phyloP scores from a whole-genome alignment of 2,329 filamentous ascomycete genomes.

The Aspergillus sp. region DNA sequence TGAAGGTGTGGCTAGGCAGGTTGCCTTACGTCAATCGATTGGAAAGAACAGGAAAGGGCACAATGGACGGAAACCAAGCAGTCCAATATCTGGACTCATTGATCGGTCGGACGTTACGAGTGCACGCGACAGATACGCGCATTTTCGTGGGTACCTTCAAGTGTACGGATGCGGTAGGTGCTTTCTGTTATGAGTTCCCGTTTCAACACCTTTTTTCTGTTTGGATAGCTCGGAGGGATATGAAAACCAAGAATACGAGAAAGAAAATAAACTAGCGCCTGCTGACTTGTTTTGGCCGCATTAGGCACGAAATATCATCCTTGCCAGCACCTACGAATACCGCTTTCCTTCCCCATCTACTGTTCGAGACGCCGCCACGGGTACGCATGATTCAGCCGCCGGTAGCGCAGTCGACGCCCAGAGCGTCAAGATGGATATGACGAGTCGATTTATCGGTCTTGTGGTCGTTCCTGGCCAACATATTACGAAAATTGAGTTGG shows the following conservation, averaged over 20 bases:
- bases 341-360: constrained; percentile 65
- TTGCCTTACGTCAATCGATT: constrained; percentile 2
- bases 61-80: constrained; percentile 40
- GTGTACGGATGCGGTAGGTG: constrained; percentile 83
- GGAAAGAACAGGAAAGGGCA: constrained; percentile 22
- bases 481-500: constrained; percentile 84
- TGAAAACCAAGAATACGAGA: constrained; percentile 11
- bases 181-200: background rate
- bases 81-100: constrained; percentile 56
- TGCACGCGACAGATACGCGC: constrained; percentile 78
- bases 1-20: constrained; percentile 1
- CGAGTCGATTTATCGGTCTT: constrained; percentile 81
- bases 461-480: constrained; percentile 86
- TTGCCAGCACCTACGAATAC: constrained; percentile 86
- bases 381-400: constrained; percentile 26
- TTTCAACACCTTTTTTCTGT: background rate
- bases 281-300: constrained; percentile 18
- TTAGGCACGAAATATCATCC: constrained; percentile 84
- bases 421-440: constrained; percentile 68
- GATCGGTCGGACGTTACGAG: constrained; percentile 74
- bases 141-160: constrained; percentile 91
- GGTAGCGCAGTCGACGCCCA: constrained; percentile 19
- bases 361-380: constrained; percentile 45
- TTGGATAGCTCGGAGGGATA: constrained; percentile 1
- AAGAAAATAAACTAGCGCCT: background rate